Percentiles rank a stretch among this genome's conserved stretches.
phyloP scores from a whole-genome alignment of 148 eudicot genomes.

The Polygonum aviculare region DNA sequence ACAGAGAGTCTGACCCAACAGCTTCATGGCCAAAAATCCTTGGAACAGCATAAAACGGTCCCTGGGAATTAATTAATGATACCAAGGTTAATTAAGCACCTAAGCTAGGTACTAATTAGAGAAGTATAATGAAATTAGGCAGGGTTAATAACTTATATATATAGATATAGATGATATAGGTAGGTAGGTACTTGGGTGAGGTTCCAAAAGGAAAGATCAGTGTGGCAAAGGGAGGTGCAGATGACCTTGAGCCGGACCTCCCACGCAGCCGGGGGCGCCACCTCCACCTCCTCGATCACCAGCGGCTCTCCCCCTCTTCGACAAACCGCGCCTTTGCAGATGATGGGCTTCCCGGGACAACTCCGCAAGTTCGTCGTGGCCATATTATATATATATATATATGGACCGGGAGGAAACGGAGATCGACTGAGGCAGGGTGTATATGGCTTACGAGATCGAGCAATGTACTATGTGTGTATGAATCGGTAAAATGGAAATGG shows the following conservation, averaged over 20 bases:
- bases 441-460: too few species aligned
- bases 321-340: conserved; percentile 66
- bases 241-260: conserved; percentile 62
- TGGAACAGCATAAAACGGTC: conserved; percentile 33
- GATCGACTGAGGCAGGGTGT: too few species aligned
- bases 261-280: conserved; percentile 45
- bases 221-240: conserved; percentile 68
- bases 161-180: too few species aligned
- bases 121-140: too few species aligned
- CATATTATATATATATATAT: too few species aligned
- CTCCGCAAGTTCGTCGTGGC: neutral
- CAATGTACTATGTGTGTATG: too few species aligned
- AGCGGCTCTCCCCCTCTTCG: conserved; percentile 50
- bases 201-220: conserved; percentile 67
- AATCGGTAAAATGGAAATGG: neutral
- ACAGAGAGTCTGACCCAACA: conserved; percentile 34
- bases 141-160: too few species aligned
- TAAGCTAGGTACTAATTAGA: too few species aligned
- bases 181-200: conserved; percentile 20
- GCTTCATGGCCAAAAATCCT: conserved; percentile 83
- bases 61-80: conserved; percentile 16
- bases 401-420: too few species aligned
- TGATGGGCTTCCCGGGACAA: conserved; percentile 43
- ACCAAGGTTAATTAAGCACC: neutral
- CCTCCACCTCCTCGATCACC: conserved; percentile 56